Base-by-base conservation (phyloP, 108 stramenopile species). In the Discostella pseudostelligera region DNA sequence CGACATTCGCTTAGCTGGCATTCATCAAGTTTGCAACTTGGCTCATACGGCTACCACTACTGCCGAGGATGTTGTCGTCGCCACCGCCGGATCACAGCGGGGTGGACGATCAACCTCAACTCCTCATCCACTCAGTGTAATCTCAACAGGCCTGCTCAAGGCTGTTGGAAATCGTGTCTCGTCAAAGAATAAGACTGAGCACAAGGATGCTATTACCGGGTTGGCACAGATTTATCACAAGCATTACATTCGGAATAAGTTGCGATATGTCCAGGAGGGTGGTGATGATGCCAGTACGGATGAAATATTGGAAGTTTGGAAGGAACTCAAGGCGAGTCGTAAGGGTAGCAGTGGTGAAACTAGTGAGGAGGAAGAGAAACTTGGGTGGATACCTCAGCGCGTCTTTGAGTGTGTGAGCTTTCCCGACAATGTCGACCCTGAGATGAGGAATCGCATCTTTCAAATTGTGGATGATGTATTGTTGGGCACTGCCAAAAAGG, bases 151-250 rank as follows among this genome's bases (percentile, higher is more conserved):
- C 22, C 57, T 86, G 16, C 63, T 89, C 70, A 46, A 73, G 19
- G 86, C 86, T 8, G 79, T 91, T 5, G 93, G 84, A 0, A 61
- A 60, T 54, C 74, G 87, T 22, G 85, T 94, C 14, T 44, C 60
- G 21, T 81, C 83, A 28, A 94, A 90, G 65, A 72, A 84, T 69
- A 84, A 84, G 55, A 59, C 54, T 19, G 89, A 90, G 56, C 83
- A 88, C 48, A 79, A 79, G 55, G 79, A 91, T 72, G 85, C 89
- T 13, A 62, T 89, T 51, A 90, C 89, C 4, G 93, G 89, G 21
- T 67, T 90, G 36, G 86, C 83, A 24, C 79, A 87, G 55, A 81
- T 85, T 24, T 89, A 90, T 76, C 76, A 84, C 53, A 65, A 53
- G 46, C 84, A 90, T 44, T 89, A 80, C 60, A 62, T 84, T 9